phyloP scores from a whole-genome alignment of 208 protist species.

The Zelonia costaricensis region DNA sequence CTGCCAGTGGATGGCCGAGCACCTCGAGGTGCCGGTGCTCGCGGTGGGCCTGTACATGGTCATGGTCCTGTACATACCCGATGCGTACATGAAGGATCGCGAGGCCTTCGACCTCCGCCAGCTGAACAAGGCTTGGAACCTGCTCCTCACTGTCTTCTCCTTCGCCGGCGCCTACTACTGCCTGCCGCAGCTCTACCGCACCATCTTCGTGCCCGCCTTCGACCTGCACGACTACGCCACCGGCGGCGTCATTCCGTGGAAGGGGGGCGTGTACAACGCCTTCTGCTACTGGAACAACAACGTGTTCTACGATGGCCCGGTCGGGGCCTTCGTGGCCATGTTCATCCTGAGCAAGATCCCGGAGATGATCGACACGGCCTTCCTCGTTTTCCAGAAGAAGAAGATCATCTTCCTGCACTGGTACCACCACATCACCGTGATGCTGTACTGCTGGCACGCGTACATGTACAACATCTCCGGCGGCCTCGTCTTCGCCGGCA shows the following conservation, averaged over 20 bases:
- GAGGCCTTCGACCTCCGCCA: constrained; percentile 47
- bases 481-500: constrained; percentile 82
- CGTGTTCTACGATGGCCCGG: constrained; percentile 52
- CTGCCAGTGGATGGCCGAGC: constrained; percentile 44
- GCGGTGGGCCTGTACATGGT: constrained; percentile 46
- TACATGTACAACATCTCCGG: constrained; percentile 47
- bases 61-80: constrained; percentile 57
- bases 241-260: constrained; percentile 13
- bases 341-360: constrained; percentile 87
- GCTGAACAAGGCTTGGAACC: constrained; percentile 80
- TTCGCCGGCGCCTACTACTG: constrained; percentile 59
- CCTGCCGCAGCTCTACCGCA: constrained; percentile 51
- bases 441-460: constrained; percentile 93
- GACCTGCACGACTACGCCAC: constrained; percentile 29
- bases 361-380: constrained; percentile 86
- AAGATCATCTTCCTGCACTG: constrained; percentile 85
- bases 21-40: constrained; percentile 53
- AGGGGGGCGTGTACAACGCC: constrained; percentile 52
- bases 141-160: constrained; percentile 79
- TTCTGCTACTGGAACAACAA: constrained; percentile 58
- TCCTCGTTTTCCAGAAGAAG: constrained; percentile 88
- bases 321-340: constrained; percentile 62
- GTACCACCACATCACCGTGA: constrained; percentile 93
- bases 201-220: constrained; percentile 27
- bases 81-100: constrained; percentile 73